Percentiles rank a stretch among this genome's conserved stretches.
These are phyloP conservation scores for Metschnikowia noctiluminum DNA, from an alignment of 805 yeast genomes.

Conservation along the genomic window DNA sequence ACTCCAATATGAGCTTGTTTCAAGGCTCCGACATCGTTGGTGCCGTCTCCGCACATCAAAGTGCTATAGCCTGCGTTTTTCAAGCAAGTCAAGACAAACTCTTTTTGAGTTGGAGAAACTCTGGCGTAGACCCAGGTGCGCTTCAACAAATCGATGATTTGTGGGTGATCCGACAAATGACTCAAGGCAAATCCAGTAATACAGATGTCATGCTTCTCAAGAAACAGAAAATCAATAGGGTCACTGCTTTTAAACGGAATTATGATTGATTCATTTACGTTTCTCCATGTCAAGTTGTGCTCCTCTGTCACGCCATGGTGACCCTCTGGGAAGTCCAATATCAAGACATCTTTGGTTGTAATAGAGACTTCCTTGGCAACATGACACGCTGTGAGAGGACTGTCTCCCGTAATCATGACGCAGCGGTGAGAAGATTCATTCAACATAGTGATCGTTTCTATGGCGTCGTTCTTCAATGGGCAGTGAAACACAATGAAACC, in stretches of 20 bases:
- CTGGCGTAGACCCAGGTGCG: slow-evolving; percentile 97
- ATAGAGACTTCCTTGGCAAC: slow-evolving; percentile 93
- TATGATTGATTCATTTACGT: slow-evolving; percentile 69
- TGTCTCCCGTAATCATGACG: slow-evolving; percentile 98
- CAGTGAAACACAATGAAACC: slow-evolving; percentile 97
- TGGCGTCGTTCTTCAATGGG: slow-evolving; percentile 92
- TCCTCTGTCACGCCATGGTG: slow-evolving; percentile 46
- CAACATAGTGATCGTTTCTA: slow-evolving; percentile 85
- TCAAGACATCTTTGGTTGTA: slow-evolving; percentile 77
- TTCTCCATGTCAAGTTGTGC: slow-evolving; percentile 75
- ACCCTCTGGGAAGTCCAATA: slow-evolving; percentile 80
- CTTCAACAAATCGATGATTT: slow-evolving; percentile 69
- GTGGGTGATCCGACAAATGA: slow-evolving; percentile 61
- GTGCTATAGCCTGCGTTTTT: slow-evolving; percentile 90
- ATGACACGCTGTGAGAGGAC: slow-evolving; percentile 96
- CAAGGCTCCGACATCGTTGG: slow-evolving; percentile 99
- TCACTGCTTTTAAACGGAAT: slow-evolving; percentile 64
- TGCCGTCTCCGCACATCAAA: slow-evolving; percentile 99
- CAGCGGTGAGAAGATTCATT: slow-evolving; percentile 94
- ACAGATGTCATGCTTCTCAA: slow-evolving; percentile 76
- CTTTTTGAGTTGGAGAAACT: slow-evolving; percentile 95
- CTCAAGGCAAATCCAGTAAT: slow-evolving; percentile 88
- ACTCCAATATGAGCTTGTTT: slow-evolving; percentile 98
- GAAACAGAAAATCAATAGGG: slow-evolving; percentile 52
- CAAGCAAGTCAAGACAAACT: slow-evolving; percentile 76